A percentile compares a stretch with the other conserved stretches of the same genome.
Evolutionary conservation across 78 protist genomes (phyloP).

Genomic region (Capsaspora owczarzaki): DNA sequence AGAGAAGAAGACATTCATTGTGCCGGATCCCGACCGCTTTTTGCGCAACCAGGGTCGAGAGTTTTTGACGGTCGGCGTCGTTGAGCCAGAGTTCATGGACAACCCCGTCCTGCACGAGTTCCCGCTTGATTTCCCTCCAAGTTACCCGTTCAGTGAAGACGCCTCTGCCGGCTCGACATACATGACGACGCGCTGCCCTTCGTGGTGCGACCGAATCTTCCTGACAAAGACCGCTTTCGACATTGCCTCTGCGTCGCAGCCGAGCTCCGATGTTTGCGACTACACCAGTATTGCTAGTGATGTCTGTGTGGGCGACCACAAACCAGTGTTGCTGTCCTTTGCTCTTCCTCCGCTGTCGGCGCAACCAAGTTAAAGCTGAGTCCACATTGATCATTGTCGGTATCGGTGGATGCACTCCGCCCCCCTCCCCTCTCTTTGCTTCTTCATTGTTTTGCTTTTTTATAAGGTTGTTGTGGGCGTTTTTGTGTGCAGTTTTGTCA

Average conservation of each 20-base stretch:
- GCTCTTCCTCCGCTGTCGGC: neutral
- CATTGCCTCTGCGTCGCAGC: neutral
- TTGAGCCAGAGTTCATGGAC: no score
- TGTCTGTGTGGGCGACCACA: neutral
- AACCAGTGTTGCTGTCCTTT: neutral
- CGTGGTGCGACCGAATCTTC: neutral
- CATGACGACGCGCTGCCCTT: neutral
- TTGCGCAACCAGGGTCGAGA: no score
- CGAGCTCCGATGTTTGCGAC: neutral
- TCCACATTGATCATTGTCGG: no score
- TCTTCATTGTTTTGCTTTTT: no score
- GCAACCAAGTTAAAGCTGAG: no score
- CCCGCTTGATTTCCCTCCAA: neutral
- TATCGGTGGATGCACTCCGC: no score
- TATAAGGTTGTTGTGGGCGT: no score
- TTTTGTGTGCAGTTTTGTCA: no score
- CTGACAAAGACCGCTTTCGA: neutral
- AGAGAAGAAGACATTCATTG: no score
- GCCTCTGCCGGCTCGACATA: neutral
- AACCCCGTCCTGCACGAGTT: neutral
- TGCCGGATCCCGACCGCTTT: no score
- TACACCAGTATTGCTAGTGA: neutral
- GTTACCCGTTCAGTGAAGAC: neutral
- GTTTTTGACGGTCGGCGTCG: no score
- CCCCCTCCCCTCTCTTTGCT: no score